Evolutionary conservation across 352 stramenopile genomes (phyloP).

Genomic region (Pythium scleroteichum): DNA sequence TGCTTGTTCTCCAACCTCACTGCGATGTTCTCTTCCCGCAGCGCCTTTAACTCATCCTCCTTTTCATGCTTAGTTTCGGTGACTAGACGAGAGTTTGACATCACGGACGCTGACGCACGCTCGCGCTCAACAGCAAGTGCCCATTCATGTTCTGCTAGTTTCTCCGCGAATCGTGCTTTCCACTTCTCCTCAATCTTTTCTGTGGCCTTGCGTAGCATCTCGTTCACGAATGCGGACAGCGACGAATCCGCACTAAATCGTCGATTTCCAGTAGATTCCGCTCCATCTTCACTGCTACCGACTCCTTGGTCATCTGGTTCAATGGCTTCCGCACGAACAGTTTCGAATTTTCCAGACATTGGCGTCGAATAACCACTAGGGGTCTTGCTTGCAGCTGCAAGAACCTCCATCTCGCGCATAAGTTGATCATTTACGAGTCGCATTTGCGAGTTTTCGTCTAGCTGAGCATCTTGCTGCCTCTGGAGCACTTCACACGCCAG

Average conservation of each 20-base stretch:
- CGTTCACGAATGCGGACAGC: slow-evolving; percentile 69
- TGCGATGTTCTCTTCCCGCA: slow-evolving; percentile 66
- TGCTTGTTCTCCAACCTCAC: slow-evolving; percentile 70
- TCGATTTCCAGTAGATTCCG: neutral
- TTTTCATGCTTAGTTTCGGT: slow-evolving; percentile 76
- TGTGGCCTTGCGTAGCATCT: slow-evolving; percentile 72
- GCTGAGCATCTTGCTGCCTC: slow-evolving; percentile 24
- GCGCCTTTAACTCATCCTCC: slow-evolving; percentile 70
- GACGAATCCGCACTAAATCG: slow-evolving; percentile 47
- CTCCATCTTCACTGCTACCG: neutral
- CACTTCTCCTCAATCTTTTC: slow-evolving; percentile 86
- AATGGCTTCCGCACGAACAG: slow-evolving; percentile 3
- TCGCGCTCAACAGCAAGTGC: slow-evolving; percentile 66
- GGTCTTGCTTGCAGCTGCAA: slow-evolving; percentile 11
- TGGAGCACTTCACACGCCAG: slow-evolving; percentile 32
- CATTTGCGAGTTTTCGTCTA: slow-evolving; percentile 19
- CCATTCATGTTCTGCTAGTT: slow-evolving; percentile 66
- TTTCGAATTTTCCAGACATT: neutral
- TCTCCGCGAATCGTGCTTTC: slow-evolving; percentile 70
- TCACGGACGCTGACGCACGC: slow-evolving; percentile 58
- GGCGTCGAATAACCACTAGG: slow-evolving; percentile 9
- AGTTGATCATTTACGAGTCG: slow-evolving; percentile 26
- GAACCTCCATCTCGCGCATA: slow-evolving; percentile 22
- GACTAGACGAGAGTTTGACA: slow-evolving; percentile 66
- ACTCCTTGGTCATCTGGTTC: neutral